Evolutionary conservation across 441 rosid species (phyloP), one percentile per base, ranked within the genome.

Genomic region (Codiaeum variegatum): DNA sequence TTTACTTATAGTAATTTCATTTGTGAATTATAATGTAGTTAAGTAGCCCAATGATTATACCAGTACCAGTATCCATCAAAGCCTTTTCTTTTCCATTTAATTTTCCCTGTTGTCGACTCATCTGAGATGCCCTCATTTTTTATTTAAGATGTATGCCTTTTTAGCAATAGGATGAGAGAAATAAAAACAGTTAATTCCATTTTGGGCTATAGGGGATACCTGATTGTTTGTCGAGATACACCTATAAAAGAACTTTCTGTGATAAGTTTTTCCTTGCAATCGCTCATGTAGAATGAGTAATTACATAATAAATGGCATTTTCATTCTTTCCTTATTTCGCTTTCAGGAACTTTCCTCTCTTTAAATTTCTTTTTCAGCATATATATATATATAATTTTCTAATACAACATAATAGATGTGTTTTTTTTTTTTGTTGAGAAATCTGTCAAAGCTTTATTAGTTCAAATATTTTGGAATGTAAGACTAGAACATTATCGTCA

Each of bases 21-120:
- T 44, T 67, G 66, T 71, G 83, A 84, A 69, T 70, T 72, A 59
- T 63, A 19, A 52, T 52, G 63, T 76, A 67, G 46, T 38, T 67
- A 23, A 62, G 10, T 54, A 59, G 62, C 68, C 29, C 23, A 24
- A 60, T 38, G 24, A 58, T 55, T 24, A 59, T 1, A 62, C 34
- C 19, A 26, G 23, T 65, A 11, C 55, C 32, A 52, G 62, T 55
- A 69, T 52, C 71, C 36, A 47, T 16, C n/a, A 67, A 31, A 52
- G 64, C 59, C 40, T 61, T 60, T 15, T 34, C 8, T 44, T 18
- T 71, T 26, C 38, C 64, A 32, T 71, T 40, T 56, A 31, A 9
- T 51, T 51, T 64, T 40, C 28, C 15, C 18, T 28, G 3, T 36
- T 4, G 6, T 18, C 18, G 12, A 21, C n/a, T 3, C n/a, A 55